Conservation (phyloP, 371 early-diverging fungal genomes). For the Syncephalastrum monosporum region DNA sequence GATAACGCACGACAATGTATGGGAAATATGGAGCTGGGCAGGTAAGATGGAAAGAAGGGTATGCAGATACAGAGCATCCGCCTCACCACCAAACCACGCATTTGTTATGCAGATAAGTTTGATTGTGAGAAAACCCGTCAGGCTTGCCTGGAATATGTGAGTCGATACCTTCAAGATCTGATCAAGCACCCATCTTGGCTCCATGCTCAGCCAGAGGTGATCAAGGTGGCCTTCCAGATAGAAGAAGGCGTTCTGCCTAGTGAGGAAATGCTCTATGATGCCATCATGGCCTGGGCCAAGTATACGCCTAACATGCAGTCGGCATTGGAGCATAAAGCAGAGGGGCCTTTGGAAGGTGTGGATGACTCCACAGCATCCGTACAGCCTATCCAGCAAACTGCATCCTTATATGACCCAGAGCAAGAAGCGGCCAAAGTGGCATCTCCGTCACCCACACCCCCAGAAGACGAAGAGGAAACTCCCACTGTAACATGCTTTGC, state of each 20-base stretch:
- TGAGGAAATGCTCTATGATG: constrained; percentile 52
- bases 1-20: constrained; percentile 42
- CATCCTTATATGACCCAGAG: neutral
- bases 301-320: constrained; percentile 6
- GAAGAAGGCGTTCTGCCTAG: constrained; percentile 44
- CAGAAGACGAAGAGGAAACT: constrained; percentile 5
- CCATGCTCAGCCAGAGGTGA: constrained; percentile 44
- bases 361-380: neutral
- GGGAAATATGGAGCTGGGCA: constrained; percentile 60
- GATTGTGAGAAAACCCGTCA: constrained; percentile 36
- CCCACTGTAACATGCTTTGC: neutral
- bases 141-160: constrained; percentile 41
- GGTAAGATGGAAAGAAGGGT: constrained; percentile 12
- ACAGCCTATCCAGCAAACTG: neutral
- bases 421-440: neutral
- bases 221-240: constrained; percentile 45
- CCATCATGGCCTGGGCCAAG: constrained; percentile 51
- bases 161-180: constrained; percentile 36
- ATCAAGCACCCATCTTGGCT: constrained; percentile 39
- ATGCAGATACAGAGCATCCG: no score
- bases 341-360: neutral
- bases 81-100: no score
- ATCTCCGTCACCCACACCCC: no score
- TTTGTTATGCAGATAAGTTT: constrained; percentile 24
- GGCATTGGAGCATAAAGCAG: neutral